Conservation (phyloP, 1,284 basidiomycete genomes). For the Ceratobasidium sp. region DNA sequence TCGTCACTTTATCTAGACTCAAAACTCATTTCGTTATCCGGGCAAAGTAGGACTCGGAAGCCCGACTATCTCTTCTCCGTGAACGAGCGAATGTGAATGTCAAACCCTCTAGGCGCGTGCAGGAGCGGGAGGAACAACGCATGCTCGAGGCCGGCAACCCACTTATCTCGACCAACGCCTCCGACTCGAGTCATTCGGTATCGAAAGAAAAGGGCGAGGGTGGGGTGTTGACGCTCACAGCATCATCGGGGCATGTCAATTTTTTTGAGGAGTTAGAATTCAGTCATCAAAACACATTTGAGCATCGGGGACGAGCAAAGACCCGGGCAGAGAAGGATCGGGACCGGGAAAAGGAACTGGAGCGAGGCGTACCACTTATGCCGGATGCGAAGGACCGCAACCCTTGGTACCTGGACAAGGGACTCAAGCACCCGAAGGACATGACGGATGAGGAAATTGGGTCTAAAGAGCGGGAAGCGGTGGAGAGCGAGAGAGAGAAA, state of each 20-base stretch:
- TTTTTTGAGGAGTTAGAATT: constrained; percentile 76
- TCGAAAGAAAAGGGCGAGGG: constrained; percentile 12
- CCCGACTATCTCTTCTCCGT: constrained; percentile 70
- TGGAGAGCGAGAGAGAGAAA: constrained; percentile 44
- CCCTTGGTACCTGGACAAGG: constrained; percentile 69
- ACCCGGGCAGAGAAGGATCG: constrained; percentile 21
- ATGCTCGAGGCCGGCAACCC: constrained; percentile 4
- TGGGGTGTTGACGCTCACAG: constrained; percentile 35
- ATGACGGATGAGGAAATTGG: constrained; percentile 38
- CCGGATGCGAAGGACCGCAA: constrained; percentile 74
- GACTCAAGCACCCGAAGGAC: constrained; percentile 49
- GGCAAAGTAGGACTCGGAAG: constrained; percentile 70
- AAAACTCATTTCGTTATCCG: not conserved
- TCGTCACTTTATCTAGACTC: not conserved
- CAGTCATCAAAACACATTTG: constrained; percentile 30
- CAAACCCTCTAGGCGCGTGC: constrained; percentile 5
- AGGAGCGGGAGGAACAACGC: constrained; percentile 13
- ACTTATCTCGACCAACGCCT: constrained; percentile 11
- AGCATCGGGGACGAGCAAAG: not conserved
- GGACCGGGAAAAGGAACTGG: constrained; percentile 54
- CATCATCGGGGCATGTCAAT: constrained; percentile 68
- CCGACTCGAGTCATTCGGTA: not conserved
- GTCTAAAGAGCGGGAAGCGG: constrained; percentile 37
- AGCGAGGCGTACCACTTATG: constrained; percentile 72
- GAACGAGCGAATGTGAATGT: constrained; percentile 59